These are phyloP conservation scores for Albophoma yamanashiensis DNA, from an alignment of 2,329 filamentous ascomycete genomes.

Conservation along the genomic window DNA sequence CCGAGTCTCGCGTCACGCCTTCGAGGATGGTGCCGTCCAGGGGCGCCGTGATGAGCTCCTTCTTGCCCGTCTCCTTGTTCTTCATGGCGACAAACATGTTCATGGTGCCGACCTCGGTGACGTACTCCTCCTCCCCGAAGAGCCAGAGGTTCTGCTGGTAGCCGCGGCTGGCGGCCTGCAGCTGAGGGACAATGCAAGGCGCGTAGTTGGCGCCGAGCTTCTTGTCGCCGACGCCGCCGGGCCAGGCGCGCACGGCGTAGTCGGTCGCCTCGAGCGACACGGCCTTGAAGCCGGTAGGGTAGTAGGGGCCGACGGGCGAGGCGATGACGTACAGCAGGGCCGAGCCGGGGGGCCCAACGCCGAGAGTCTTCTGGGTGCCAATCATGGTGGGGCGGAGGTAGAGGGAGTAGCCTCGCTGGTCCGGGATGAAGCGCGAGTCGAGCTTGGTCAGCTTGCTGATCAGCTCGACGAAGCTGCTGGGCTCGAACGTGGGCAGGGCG, in stretches of 20 bases:
- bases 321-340: conserved; percentile 93
- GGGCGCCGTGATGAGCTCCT: conserved; percentile 89
- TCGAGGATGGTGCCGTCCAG: conserved; percentile 94
- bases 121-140: conserved; percentile 88
- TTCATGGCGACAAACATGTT: conserved; percentile 87
- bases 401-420: conserved; percentile 78
- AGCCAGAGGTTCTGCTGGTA: conserved; percentile 99
- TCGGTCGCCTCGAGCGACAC: conserved; percentile 91
- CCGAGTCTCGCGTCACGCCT: conserved; percentile 86
- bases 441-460: conserved; percentile 70
- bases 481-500: conserved; percentile 78
- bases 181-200: conserved; percentile 95
- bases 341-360: conserved; percentile 82
- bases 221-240: conserved; percentile 93
- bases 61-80: conserved; percentile 79
- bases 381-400: conserved; percentile 97
- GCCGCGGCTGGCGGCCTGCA: conserved; percentile 79
- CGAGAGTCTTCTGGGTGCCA: conserved; percentile 88
- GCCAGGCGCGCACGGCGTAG: conserved; percentile 95
- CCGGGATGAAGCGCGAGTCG: conserved; percentile 83
- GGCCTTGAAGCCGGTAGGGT: conserved; percentile 96
- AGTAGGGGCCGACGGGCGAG: conserved; percentile 93
- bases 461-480: conserved; percentile 64
- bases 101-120: conserved; percentile 98
- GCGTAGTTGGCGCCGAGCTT: conserved; percentile 99